Conservation (phyloP, 176 grass and related monocot genomes). For the Phoenix roebelenii region DNA sequence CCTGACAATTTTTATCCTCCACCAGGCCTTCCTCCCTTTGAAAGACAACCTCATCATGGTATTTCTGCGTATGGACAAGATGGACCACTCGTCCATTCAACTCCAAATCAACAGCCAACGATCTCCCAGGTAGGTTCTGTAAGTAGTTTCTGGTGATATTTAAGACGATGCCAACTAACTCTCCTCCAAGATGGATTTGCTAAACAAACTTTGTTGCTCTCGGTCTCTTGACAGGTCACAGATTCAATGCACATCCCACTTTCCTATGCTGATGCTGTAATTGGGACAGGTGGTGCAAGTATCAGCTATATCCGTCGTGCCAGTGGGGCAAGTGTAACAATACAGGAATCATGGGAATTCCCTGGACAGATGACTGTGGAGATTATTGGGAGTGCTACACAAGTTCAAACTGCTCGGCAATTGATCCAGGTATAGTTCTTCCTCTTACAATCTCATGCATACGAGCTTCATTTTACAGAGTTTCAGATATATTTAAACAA, state of each 20-base stretch:
- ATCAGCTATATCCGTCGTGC: conserved; percentile 91
- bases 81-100: conserved; percentile 24
- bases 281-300: conserved; percentile 75
- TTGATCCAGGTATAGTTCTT: conserved; percentile 62
- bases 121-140: conserved; percentile 59
- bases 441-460: neutral
- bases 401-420: conserved; percentile 96
- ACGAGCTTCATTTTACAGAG: neutral
- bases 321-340: conserved; percentile 90
- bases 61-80: conserved; percentile 76
- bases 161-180: neutral
- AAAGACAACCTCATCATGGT: conserved; percentile 72
- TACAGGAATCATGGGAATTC: conserved; percentile 82
- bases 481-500: neutral
- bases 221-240: conserved; percentile 39
- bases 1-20: conserved; percentile 70
- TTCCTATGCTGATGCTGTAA: conserved; percentile 93
- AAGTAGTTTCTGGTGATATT: neutral
- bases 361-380: conserved; percentile 98
- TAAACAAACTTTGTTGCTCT: too few relatives aligned
- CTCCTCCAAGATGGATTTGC: too few relatives aligned
- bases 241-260: conserved; percentile 94
- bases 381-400: conserved; percentile 65
- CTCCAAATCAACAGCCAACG: conserved; percentile 50
- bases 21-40: conserved; percentile 47